phyloP scores from a whole-genome alignment of 2,329 filamentous ascomycete species.

The Neurospora sp. region DNA sequence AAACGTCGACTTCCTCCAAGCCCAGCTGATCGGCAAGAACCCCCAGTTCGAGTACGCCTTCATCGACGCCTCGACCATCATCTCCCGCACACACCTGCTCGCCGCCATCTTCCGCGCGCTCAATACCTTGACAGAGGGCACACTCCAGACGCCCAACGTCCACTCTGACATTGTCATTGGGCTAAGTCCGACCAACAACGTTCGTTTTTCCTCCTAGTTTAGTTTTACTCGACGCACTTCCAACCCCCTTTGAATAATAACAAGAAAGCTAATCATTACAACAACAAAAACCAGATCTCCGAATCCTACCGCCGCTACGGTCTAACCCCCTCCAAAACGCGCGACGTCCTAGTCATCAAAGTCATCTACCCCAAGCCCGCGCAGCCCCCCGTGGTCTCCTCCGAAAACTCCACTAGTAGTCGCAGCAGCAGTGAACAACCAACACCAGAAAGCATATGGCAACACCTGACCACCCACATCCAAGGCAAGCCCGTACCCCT shows the following conservation, averaged over 20 bases:
- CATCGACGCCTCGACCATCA: conserved; percentile 71
- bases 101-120: conserved; percentile 71
- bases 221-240: background rate
- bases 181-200: conserved; percentile 75
- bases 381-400: background rate
- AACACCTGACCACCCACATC: conserved; percentile 46
- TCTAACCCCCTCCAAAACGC: conserved; percentile 55
- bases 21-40: conserved; percentile 79
- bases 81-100: conserved; percentile 63
- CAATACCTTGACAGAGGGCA: conserved; percentile 48
- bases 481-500: conserved; percentile 48
- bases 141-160: conserved; percentile 70
- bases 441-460: conserved; percentile 33
- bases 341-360: conserved; percentile 70
- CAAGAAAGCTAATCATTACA: background rate
- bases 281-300: conserved; percentile 53
- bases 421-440: no score
- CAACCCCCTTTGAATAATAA: background rate
- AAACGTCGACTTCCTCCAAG: conserved; percentile 69
- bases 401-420: background rate
- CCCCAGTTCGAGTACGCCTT: conserved; percentile 86
- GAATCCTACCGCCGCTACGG: conserved; percentile 88
- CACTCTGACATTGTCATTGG: conserved; percentile 82
- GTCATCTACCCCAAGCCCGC: conserved; percentile 39
- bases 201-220: conserved; percentile 26